These are phyloP conservation scores for Phytopythium oedochilum DNA, from an alignment of 352 stramenopile species.

Conservation along the genomic window DNA sequence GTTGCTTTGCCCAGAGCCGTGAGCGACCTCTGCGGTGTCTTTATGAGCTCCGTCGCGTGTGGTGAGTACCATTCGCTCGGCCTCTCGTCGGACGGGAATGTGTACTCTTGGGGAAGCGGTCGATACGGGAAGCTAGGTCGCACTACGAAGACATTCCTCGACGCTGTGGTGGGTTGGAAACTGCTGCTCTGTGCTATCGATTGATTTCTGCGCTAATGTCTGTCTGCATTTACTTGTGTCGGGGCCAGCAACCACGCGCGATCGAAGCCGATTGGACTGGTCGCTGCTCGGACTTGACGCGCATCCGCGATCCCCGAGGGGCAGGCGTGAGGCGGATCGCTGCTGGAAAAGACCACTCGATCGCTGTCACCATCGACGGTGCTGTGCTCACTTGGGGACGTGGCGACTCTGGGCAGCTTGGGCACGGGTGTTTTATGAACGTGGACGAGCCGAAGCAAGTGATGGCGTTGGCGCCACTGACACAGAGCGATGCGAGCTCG, in stretches of 20 bases:
- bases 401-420: slow-evolving; percentile 58
- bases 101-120: slow-evolving; percentile 76
- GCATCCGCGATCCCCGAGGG: slow-evolving; percentile 12
- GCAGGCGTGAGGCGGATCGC: slow-evolving; percentile 45
- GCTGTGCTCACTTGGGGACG: slow-evolving; percentile 67
- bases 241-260: slow-evolving; percentile 33
- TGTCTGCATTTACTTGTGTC: not conserved
- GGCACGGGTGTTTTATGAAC: slow-evolving; percentile 62
- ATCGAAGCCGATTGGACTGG: slow-evolving; percentile 39
- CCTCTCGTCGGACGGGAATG: slow-evolving; percentile 46
- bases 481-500: not conserved
- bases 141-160: slow-evolving; percentile 22
- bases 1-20: slow-evolving; percentile 34
- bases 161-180: slow-evolving; percentile 24
- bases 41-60: slow-evolving; percentile 57
- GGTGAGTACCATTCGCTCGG: slow-evolving; percentile 72
- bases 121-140: slow-evolving; percentile 61
- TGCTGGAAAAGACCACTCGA: slow-evolving; percentile 59
- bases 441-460: slow-evolving; percentile 51
- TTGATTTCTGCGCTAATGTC: not conserved
- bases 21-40: slow-evolving; percentile 42
- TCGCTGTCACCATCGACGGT: slow-evolving; percentile 50
- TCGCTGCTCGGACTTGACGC: slow-evolving; percentile 25
- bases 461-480: slow-evolving; percentile 33
- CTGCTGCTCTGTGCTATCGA: too few species aligned